Conservation (phyloP, 768 basidiomycete genomes). For the Cyclocybe cylindracea region DNA sequence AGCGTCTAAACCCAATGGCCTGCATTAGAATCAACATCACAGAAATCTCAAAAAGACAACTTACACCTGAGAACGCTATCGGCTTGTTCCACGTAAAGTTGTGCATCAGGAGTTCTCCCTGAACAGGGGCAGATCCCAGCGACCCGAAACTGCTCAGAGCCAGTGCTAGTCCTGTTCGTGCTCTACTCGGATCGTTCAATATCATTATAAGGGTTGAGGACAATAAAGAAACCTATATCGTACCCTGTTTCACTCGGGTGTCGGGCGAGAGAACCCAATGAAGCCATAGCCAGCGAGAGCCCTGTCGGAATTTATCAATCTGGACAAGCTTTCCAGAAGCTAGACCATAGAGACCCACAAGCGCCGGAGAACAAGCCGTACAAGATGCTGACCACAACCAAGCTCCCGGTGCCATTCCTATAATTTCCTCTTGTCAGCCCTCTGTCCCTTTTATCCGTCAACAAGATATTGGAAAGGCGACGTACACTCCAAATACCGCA, state of each 20-base stretch:
- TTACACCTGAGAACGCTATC: slow-evolving; percentile 33
- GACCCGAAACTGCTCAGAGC: slow-evolving; percentile 29
- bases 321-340: background rate
- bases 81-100: slow-evolving; percentile 30
- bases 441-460: background rate
- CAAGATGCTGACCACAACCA: slow-evolving; percentile 39
- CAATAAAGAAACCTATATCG: background rate
- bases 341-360: slow-evolving; percentile 23
- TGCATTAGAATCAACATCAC: too few relatives aligned
- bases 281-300: slow-evolving; percentile 33
- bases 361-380: slow-evolving; percentile 48
- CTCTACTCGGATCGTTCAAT: slow-evolving; percentile 18
- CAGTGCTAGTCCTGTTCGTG: slow-evolving; percentile 32
- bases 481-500: slow-evolving; percentile 34
- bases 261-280: slow-evolving; percentile 29
- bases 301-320: slow-evolving; percentile 18
- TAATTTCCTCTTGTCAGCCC: background rate
- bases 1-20: background rate
- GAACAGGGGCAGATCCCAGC: slow-evolving; percentile 31
- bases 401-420: slow-evolving; percentile 27
- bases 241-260: slow-evolving; percentile 37
- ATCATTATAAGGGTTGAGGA: too few relatives aligned
- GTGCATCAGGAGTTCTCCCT: slow-evolving; percentile 31
- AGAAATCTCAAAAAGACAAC: background rate
- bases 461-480: background rate